Evolutionary conservation across 2,329 filamentous ascomycete genomes (phyloP).

Genomic region (Penicillium vulpinum): DNA sequence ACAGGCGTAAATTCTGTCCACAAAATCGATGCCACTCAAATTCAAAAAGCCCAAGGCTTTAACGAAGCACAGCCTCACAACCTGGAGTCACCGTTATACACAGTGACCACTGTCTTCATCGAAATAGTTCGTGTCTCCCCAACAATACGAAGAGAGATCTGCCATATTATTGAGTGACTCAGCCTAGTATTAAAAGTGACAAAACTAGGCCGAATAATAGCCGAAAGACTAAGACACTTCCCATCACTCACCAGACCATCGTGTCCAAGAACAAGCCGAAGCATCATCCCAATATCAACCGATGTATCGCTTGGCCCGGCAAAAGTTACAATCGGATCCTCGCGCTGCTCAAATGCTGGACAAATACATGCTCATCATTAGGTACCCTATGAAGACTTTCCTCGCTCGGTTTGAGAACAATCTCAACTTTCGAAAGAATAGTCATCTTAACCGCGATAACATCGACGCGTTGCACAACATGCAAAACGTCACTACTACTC

Average conservation of each 20-base stretch:
- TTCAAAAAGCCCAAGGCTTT: not conserved
- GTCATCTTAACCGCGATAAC: conserved; percentile 16
- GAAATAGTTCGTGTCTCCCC: conserved; percentile 7
- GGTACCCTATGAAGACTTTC: not conserved
- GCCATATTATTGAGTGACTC: conserved; percentile 11
- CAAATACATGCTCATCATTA: not conserved
- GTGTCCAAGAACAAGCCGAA: conserved; percentile 17
- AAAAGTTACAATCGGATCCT: conserved; percentile 2
- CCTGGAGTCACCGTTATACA: not conserved
- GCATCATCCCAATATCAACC: conserved; percentile 15
- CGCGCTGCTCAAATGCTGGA: not conserved
- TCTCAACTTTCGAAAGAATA: conserved; percentile 6
- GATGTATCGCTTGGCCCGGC: conserved; percentile 6
- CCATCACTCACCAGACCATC: conserved; percentile 8
- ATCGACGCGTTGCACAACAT: conserved; percentile 12
- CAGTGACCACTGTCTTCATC: not conserved
- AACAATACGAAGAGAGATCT: conserved; percentile 17
- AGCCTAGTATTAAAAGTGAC: conserved; percentile 21
- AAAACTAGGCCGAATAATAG: conserved; percentile 17
- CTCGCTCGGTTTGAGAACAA: conserved; percentile 15
- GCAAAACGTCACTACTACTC: conserved; percentile 13
- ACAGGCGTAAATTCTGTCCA: not conserved
- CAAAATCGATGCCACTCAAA: not conserved
- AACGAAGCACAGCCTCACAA: not conserved
- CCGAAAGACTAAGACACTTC: not conserved